Evolutionary conservation across 1,284 basidiomycete species (phyloP).

Genomic region (Cerioporus squamosus): DNA sequence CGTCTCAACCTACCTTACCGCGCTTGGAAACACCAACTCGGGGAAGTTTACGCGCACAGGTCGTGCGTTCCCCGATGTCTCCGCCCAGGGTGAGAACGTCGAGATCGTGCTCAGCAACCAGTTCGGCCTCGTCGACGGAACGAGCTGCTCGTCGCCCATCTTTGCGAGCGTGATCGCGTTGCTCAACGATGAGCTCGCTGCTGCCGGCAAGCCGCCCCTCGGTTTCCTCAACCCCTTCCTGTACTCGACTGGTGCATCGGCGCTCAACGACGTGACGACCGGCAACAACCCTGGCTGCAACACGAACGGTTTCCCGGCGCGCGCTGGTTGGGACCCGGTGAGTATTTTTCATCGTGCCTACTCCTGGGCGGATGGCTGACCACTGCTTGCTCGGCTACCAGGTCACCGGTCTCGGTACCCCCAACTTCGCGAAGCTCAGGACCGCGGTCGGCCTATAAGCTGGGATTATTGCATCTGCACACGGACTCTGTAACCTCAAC

Average conservation of each 20-base stretch:
- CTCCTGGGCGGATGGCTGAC: background rate
- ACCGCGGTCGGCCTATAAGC: conserved; percentile 1
- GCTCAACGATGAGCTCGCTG: conserved; percentile 54
- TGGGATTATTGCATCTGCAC: background rate
- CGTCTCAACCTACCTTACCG: conserved; percentile 39
- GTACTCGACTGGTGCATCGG: conserved; percentile 35
- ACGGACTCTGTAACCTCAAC: background rate
- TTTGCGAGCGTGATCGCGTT: conserved; percentile 57
- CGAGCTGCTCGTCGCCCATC: conserved; percentile 53
- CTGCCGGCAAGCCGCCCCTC: conserved; percentile 44
- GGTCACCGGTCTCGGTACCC: conserved; percentile 35
- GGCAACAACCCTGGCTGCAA: conserved; percentile 38
- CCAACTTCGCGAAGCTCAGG: conserved; percentile 27
- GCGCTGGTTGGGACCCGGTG: conserved; percentile 40
- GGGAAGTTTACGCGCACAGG: conserved; percentile 36
- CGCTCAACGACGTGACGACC: conserved; percentile 48
- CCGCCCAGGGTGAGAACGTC: conserved; percentile 36
- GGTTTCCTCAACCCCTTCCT: conserved; percentile 56
- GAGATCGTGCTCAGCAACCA: conserved; percentile 32
- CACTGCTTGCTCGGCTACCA: background rate
- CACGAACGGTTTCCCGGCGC: conserved; percentile 40
- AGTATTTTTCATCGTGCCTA: background rate
- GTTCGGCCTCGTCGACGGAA: conserved; percentile 53
- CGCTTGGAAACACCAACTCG: conserved; percentile 33
- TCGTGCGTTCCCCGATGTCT: conserved; percentile 40